Evolutionary conservation across 495 filamentous ascomycete genomes (phyloP), one percentile per base, ranked within the genome.

Genomic region (Penicillium pancosmium): DNA sequence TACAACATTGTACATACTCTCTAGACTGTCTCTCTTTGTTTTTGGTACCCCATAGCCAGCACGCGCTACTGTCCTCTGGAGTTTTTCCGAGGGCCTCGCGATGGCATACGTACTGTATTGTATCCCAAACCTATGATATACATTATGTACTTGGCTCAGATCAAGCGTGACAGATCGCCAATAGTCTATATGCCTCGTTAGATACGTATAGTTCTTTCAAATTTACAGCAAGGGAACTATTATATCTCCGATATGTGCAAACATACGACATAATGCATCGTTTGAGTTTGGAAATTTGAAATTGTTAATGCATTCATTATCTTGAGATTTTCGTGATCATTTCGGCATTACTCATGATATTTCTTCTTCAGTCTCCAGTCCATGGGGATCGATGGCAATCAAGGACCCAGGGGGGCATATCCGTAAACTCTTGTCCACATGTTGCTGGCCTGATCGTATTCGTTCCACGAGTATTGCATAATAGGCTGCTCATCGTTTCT

Each of bases 391-490:
- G 15, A 19, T 18, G 16, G 16, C 16, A 19, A 44, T 44, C 16
- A 48, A 12, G 50, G 13, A 31, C 38, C 50, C 16, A 58, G 44
- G 19, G 63, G 60, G 44, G 59, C 41, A 34, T 57, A 66, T 41
- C 57, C 64, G 36, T 62, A 55, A 25, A 68, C 55, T 18, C 52
- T 58, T 15, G 50, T 49, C 70, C 70, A 73, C 5, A 50, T 61
- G 13, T 57, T 43, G 16, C 19, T 64, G 10, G 21, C 9, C 25
- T 11, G 51, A 51, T 73, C 60, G 12, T 44, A 59, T 53, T 69
- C 9, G 10, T 69, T 64, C 36, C 70, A 53, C 33, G 57, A 63
- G 21, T 70, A 68, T 15, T 60, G 60, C 52, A 75, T 41, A 59
- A 71, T 60, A 1, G 41, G 21, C 38, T 64, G 57, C 61, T 70